Percentiles rank a stretch among this genome's conserved stretches.
Conservation (phyloP, 2,329 filamentous ascomycete genomes). For the Aureobasidium sp. region DNA sequence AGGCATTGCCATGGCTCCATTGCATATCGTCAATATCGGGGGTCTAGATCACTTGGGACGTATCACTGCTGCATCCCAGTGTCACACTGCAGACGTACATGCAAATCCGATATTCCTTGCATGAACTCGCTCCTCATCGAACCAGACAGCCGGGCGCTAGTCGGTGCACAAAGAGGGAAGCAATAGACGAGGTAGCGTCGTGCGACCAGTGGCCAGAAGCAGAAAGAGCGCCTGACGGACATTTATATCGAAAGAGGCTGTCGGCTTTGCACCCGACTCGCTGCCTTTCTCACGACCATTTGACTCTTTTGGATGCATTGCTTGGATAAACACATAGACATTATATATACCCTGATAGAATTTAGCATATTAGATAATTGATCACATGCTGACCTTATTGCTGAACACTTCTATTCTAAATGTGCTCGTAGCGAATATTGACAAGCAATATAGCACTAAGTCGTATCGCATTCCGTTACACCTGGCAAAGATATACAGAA, state of each 20-base stretch:
- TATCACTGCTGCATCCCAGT: neutral
- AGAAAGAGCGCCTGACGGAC: neutral
- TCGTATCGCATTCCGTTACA: neutral
- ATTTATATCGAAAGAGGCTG: conserved; percentile 7
- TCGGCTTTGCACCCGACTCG: neutral
- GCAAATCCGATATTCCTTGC: conserved; percentile 7
- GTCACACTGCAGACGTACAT: neutral
- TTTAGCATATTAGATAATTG: neutral
- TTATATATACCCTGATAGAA: neutral
- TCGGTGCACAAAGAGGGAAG: neutral
- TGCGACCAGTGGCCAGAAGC: neutral
- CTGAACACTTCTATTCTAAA: neutral
- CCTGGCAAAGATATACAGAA: neutral
- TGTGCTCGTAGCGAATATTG: neutral
- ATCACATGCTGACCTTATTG: neutral
- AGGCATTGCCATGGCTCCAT: neutral
- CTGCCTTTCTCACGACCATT: neutral
- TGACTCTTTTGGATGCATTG: neutral
- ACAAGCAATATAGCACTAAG: neutral
- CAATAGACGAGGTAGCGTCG: neutral
- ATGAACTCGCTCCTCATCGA: neutral
- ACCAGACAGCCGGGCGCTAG: neutral
- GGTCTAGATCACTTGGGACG: neutral
- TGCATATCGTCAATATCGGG: neutral
- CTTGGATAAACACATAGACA: neutral